Base-by-base conservation (phyloP, 116 monocot species). In the Cymodocea nodosa region DNA sequence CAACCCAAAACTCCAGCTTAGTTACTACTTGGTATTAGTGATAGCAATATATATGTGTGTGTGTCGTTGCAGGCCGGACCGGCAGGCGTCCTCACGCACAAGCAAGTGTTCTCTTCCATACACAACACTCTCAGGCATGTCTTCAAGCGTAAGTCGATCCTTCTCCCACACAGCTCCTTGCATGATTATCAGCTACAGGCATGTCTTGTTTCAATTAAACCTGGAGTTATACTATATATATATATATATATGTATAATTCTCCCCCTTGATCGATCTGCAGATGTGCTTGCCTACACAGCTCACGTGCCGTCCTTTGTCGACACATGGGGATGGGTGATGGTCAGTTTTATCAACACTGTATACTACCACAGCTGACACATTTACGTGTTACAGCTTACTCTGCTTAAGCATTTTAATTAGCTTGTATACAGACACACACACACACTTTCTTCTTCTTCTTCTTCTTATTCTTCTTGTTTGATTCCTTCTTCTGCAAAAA, bases 251-350 rank as follows among this genome's bases (percentile, higher is more conserved):
- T 30, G 30, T 30, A 30, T 3, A 30, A 1, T 3, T 3, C 30
- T 30, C 30, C 3, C 30, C 30, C 30, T 30, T 3, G 2, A 30
- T 30, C 30, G 30, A 30, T 30, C 30, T 30, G 30, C 80, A 92
- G 92, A 84, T 76, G 84, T 87, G 36, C 34, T 81, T 49, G 74
- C 92, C 13, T 92, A 87, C 64, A 87, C 92, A 34, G 87, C 92
- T 62, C 91, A 87, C 70, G 84, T 91, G 35, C 87, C 87, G 64
- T 91, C 91, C 11, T 91, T 79, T 48, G 87, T 76, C 1, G 92
- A 92, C 56, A 82, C 82, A 25, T 90, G 90, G 90, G 90, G 86
- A 17, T 90, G 90, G 90, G 81, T 90, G 24, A 86, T 90, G 90
- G 90, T 86, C 66, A 66, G 70, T 30, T 50, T 66, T 13, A 44